phyloP scores from a whole-genome alignment of 768 basidiomycete species.

The Aureoboletus auriporus region DNA sequence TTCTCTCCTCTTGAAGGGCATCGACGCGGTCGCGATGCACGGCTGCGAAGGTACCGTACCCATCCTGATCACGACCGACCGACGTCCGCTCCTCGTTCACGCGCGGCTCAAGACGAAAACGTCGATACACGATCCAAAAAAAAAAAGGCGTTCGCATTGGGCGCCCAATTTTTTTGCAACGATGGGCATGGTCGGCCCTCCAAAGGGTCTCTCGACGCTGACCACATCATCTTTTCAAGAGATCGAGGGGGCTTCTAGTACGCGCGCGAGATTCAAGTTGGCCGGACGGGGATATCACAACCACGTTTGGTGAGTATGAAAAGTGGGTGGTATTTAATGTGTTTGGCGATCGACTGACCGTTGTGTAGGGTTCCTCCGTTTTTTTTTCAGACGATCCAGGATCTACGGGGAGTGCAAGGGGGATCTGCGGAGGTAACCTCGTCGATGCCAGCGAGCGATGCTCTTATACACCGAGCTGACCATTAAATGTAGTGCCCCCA shows the following conservation, averaged over 20 bases:
- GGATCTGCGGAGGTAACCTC: constrained; percentile 80
- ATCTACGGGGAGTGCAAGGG: constrained; percentile 79
- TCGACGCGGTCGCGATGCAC: constrained; percentile 98
- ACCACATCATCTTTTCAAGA: constrained; percentile 99
- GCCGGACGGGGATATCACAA: constrained; percentile 98
- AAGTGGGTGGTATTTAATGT: constrained; percentile 41
- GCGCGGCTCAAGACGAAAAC: constrained; percentile 90
- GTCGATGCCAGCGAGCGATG: neutral
- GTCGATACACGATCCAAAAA: constrained; percentile 99
- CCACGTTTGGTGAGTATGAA: constrained; percentile 98
- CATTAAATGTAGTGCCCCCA: too few species aligned
- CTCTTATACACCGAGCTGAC: too few species aligned
- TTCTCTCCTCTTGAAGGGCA: constrained; percentile 91
- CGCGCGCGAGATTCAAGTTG: constrained; percentile 98
- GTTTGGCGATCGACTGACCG: neutral
- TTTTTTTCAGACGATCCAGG: constrained; percentile 82
- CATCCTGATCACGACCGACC: neutral
- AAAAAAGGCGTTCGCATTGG: constrained; percentile 95
- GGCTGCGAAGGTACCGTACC: constrained; percentile 81
- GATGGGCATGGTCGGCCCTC: constrained; percentile 99
- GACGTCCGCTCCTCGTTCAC: too few species aligned
- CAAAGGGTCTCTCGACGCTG: constrained; percentile 97
- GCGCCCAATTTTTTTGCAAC: constrained; percentile 95
- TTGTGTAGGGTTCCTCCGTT: constrained; percentile 84
- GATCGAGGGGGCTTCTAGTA: constrained; percentile 99